Evolutionary conservation across 2,329 filamentous ascomycete genomes (phyloP).

Genomic region (Septoria linicola): DNA sequence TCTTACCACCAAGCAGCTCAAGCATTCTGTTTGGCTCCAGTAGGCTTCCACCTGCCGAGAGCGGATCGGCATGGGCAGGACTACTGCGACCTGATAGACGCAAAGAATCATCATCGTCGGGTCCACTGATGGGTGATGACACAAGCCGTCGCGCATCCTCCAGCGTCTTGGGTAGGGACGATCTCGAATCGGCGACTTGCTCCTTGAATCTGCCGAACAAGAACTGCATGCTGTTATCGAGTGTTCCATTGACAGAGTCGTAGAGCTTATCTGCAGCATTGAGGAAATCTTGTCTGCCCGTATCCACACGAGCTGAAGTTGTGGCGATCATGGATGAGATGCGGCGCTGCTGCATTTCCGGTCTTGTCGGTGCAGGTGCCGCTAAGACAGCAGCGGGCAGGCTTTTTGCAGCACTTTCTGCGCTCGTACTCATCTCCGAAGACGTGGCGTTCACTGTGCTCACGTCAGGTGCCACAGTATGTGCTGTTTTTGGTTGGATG

Average conservation of each 20-base stretch:
- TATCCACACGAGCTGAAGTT: slow-evolving; percentile 78
- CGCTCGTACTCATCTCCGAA: slow-evolving; percentile 25
- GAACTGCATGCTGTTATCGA: slow-evolving; percentile 92
- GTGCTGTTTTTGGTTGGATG: slow-evolving; percentile 32
- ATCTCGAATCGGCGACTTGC: slow-evolving; percentile 53
- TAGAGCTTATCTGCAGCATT: slow-evolving; percentile 87
- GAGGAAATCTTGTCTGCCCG: slow-evolving; percentile 64
- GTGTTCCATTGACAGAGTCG: slow-evolving; percentile 84
- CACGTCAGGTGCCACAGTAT: slow-evolving; percentile 39
- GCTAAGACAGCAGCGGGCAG: slow-evolving; percentile 36
- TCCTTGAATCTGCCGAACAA: slow-evolving; percentile 85
- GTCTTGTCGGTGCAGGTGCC: slow-evolving; percentile 35
- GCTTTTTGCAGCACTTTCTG: slow-evolving; percentile 17
- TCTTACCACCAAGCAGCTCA: slow-evolving; percentile 68
- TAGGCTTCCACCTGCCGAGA: slow-evolving; percentile 25
- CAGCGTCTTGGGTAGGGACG: slow-evolving; percentile 74
- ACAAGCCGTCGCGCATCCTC: slow-evolving; percentile 91
- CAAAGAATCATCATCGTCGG: slow-evolving; percentile 28
- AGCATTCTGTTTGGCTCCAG: slow-evolving; percentile 65
- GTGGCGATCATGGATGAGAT: slow-evolving; percentile 85
- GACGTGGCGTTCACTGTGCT: slow-evolving; percentile 32
- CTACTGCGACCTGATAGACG: slow-evolving; percentile 42
- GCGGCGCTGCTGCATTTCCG: slow-evolving; percentile 65
- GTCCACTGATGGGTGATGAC: slow-evolving; percentile 56
- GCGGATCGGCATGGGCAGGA: slow-evolving; percentile 34